phyloP scores from a whole-genome alignment of 1,284 basidiomycete species.

The Ceratobasidium sp. region DNA sequence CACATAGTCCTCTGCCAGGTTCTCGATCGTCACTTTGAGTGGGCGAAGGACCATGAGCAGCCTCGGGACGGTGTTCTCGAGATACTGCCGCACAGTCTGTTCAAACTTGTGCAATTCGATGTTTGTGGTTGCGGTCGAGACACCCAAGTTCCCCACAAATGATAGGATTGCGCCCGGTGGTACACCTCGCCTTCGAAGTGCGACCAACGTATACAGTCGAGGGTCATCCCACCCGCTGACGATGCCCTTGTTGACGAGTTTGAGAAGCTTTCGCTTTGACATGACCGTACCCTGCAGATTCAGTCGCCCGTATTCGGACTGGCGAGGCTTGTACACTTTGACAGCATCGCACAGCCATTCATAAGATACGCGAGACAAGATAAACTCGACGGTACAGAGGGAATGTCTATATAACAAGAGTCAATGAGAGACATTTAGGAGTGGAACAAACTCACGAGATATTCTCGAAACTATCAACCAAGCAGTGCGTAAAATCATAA shows the following conservation, averaged over 20 bases:
- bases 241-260: constrained; percentile 83
- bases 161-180: constrained; percentile 94
- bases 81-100: constrained; percentile 84
- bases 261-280: constrained; percentile 95
- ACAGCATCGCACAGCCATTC: constrained; percentile 99
- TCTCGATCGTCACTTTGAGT: constrained; percentile 90
- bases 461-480: constrained; percentile 98
- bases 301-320: constrained; percentile 96
- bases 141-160: constrained; percentile 92
- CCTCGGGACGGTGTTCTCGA: constrained; percentile 88
- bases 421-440: neutral
- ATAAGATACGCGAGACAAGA: constrained; percentile 95
- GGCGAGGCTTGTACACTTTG: constrained; percentile 96
- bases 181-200: constrained; percentile 90
- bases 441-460: constrained; percentile 77
- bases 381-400: constrained; percentile 96
- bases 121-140: constrained; percentile 85
- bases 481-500: constrained; percentile 98
- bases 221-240: constrained; percentile 98
- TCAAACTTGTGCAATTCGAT: constrained; percentile 93
- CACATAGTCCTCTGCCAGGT: constrained; percentile 86
- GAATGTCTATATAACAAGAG: constrained; percentile 77
- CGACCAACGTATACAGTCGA: constrained; percentile 96
- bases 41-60: constrained; percentile 94
- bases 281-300: constrained; percentile 95